These are phyloP conservation scores for Quillaja saponaria DNA, from an alignment of 306 rosid genomes.

Conservation along the genomic window DNA sequence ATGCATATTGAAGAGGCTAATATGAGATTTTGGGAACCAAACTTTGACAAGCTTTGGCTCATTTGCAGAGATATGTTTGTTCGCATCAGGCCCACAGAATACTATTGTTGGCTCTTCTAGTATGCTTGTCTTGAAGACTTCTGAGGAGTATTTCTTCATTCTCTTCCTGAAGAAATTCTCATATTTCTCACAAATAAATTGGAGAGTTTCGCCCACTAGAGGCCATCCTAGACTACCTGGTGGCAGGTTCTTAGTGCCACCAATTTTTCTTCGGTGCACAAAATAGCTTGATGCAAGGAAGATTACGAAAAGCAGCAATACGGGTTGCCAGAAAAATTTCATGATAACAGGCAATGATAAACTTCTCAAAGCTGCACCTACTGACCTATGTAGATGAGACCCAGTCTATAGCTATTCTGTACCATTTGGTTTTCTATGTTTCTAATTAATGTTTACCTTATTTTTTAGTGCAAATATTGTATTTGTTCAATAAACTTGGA, in stretches of 20 bases:
- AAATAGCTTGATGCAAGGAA: conserved; percentile 15
- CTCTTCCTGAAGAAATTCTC: conserved; percentile 46
- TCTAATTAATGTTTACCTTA: no score
- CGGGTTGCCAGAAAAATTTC: conserved; percentile 26
- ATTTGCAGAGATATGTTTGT: conserved; percentile 55
- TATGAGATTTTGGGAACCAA: conserved; percentile 40
- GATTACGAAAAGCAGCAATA: conserved; percentile 25
- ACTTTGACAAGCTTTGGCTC: conserved; percentile 57
- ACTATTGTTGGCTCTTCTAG: conserved; percentile 63
- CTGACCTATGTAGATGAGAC: no score
- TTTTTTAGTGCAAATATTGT: no score
- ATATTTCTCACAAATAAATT: conserved; percentile 47
- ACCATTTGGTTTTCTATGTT: no score
- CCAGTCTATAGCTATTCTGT: no score
- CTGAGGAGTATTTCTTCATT: conserved; percentile 45
- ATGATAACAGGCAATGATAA: not conserved
- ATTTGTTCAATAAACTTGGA: no score
- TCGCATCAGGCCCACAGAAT: conserved; percentile 56
- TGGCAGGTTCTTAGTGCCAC: conserved; percentile 41
- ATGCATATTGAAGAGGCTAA: conserved; percentile 33
- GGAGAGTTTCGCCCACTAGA: conserved; percentile 51
- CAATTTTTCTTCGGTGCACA: conserved; percentile 11
- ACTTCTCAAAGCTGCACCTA: no score
- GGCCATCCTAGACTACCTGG: conserved; percentile 73
- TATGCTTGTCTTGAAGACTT: conserved; percentile 56